Evolutionary conservation across 306 rosid species (phyloP), one percentile per base, ranked within the genome.

Genomic region (Gastrolobium bilobum): DNA sequence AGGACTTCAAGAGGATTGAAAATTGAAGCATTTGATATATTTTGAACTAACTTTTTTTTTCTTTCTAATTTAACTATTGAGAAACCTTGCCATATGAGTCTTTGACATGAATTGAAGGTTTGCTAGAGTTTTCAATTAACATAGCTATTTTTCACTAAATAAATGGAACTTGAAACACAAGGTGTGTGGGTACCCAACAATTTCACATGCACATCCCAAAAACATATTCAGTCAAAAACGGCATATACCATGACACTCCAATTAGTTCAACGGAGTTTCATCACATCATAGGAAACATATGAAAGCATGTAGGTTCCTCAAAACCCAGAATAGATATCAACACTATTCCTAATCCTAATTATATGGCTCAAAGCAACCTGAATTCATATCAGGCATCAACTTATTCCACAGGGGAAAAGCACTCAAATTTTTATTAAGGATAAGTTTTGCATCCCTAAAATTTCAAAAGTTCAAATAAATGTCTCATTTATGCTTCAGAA

Each of bases 131-230:
- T 20, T 46, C 68, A 54, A 54, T 54, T 5, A 30, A 46, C 51
- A 66, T 11, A 35, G 58, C 68, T 44, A 79, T 26, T 38, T 51
- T 5, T 47, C 29, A 34, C 11, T 52, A 26, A 35, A 26, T 52
- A 26, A 35, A 26, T 10, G 42, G 15, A 2, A 20, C 63, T 70
- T 26, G 35, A 52, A 48, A 50, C 50, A 37, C 71, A 39, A 29
- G 59, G 51, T 9, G 31, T 13, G 5, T 4, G 38, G 48, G 59
- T 53, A 56, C 26, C 71, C 34, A 77, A 64, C 40, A 73, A 71
- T 59, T 42, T 38, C 81, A 84, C 51, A 26, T 7, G 46, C 53
- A 47, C 58, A 64, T 73, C 75, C 66, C 67, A 6, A 15, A 47
- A 44, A 30, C 20, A 52, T 13, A 37, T 38, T 68, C 80, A 73